Base-by-base conservation (phyloP, 805 yeast genomes). In the Yueomyces sp. region DNA sequence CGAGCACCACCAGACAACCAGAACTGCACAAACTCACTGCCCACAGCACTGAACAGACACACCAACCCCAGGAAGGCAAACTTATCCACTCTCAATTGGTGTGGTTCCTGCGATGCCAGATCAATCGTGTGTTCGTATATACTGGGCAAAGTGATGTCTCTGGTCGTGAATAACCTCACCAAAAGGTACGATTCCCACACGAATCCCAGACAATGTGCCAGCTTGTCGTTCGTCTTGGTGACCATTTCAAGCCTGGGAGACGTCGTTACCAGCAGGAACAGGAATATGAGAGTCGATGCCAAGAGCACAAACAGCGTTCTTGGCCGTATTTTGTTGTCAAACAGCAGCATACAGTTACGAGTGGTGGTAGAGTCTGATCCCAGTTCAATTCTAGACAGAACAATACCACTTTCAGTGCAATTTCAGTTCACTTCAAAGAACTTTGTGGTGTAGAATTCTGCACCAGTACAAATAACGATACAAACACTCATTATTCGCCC, bases 1-100 rank as follows among this genome's bases (percentile, higher is more conserved):
- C 84, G 52, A 3, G 47, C 52, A 19, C 67, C 66, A 1, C 41
- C 32, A 1, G 65, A 55, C 8, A 54, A n/a, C 2, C 47, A n/a
- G 11, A 12, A 26, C 49, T 77, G 84, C 1, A 68, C 44, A 40
- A 69, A 59, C 51, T 77, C 84, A 59, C 77, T 77, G 2, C 64
- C 62, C 3, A 76, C 53, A 11, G 73, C 62, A 0, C 70, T 79
- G 2, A 63, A 64, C 2, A 76, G 64, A 52, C 81, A 76, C 3
- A 66, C 49, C 0, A 63, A 12, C 6, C 72, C 47, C 0, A 76
- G 66, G 36, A 72, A 30, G 11, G 19, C 19, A 19, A 19, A 19
- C 19, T 19, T 19, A 19, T 19, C 19, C 19, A 19, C 19, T 19
- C 19, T 19, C 19, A 19, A 19, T 19, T 19, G 19, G 19, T 19